phyloP scores from a whole-genome alignment of 202 grass and related monocot species.

The Zizania palustris region DNA sequence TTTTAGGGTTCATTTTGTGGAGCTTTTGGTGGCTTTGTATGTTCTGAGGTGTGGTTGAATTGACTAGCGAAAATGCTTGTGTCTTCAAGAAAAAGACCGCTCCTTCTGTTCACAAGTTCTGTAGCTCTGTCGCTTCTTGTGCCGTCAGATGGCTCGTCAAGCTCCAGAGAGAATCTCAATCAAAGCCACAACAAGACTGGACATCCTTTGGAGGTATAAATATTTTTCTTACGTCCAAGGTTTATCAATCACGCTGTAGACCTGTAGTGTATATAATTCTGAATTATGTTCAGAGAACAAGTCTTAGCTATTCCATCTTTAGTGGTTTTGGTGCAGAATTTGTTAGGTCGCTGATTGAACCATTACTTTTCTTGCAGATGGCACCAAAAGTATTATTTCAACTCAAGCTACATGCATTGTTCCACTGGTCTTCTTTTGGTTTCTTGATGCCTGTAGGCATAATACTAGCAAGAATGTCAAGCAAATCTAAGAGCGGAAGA shows the following conservation, averaged over 20 bases:
- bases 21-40: neutral
- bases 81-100: conserved; percentile 34
- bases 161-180: conserved; percentile 32
- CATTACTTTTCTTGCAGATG: conserved; percentile 41
- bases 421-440: conserved; percentile 88
- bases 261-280: neutral
- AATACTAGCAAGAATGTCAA: conserved; percentile 71
- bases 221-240: neutral
- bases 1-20: neutral
- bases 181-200: conserved; percentile 50
- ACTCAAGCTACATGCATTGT: conserved; percentile 84
- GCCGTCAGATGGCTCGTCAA: conserved; percentile 41
- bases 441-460: conserved; percentile 91
- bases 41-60: conserved; percentile 13
- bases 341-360: neutral
- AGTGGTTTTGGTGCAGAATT: neutral
- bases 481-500: conserved; percentile 51
- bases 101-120: conserved; percentile 34
- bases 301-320: neutral
- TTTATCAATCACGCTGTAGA: neutral
- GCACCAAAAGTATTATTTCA: conserved; percentile 65
- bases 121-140: conserved; percentile 46
- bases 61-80: conserved; percentile 46
- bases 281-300: neutral
- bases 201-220: conserved; percentile 61